A percentile compares a stretch with the other conserved stretches of the same genome.
Conservation (phyloP, 129 eudicot genomes). For the Flaveria brownii region DNA sequence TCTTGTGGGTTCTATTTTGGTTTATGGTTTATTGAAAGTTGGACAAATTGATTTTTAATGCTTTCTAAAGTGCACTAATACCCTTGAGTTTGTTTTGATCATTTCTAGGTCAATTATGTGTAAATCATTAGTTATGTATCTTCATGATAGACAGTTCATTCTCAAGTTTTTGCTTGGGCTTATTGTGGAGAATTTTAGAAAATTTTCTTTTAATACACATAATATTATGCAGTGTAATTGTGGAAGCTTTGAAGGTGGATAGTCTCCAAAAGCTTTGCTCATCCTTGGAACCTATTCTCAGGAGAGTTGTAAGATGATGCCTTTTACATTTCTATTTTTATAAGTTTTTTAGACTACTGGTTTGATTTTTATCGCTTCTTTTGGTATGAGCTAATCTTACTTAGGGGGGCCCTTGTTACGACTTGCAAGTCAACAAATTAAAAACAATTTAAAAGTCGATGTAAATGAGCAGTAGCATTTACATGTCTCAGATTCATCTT, state of each 20-base stretch:
- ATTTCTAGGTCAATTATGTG: not conserved
- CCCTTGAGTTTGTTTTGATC: slow-evolving; percentile 19
- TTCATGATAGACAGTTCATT: not conserved
- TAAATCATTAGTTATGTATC: not conserved
- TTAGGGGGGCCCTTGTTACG: not conserved
- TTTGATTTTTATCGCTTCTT: not conserved
- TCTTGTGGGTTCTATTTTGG: no score
- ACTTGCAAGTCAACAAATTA: slow-evolving; percentile 3
- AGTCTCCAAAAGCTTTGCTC: slow-evolving; percentile 92
- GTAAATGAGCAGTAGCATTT: not conserved
- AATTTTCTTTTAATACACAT: not conserved
- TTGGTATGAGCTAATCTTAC: not conserved
- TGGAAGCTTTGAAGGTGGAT: slow-evolving; percentile 86
- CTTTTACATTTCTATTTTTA: not conserved
- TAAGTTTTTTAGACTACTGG: not conserved
- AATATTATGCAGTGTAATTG: slow-evolving; percentile 70
- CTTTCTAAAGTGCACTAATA: not conserved
- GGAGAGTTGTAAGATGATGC: slow-evolving; percentile 74
- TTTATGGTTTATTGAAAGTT: not conserved
- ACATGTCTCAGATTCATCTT: not conserved
- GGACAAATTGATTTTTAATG: slow-evolving; percentile 1
- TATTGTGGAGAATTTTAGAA: not conserved
- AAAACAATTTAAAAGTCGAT: not conserved
- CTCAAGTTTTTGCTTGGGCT: slow-evolving; percentile 3
- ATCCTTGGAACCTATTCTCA: slow-evolving; percentile 92